Percentiles rank a stretch among this genome's conserved stretches.
Conservation (phyloP, 2,329 filamentous ascomycete species). For the Beauveria australis region DNA sequence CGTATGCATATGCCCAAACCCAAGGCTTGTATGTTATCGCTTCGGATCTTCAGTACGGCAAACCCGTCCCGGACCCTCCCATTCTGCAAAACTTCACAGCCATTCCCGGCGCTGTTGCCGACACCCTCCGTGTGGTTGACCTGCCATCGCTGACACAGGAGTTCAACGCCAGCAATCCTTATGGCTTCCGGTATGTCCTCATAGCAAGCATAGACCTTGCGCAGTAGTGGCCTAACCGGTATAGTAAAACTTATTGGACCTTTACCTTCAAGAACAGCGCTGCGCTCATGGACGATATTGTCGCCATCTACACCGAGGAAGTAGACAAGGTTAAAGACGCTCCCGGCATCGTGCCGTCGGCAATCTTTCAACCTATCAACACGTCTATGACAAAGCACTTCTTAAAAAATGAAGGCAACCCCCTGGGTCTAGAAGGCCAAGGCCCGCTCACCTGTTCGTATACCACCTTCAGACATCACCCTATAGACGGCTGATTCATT, state of each 20-base stretch:
- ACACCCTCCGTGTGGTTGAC: conserved; percentile 15
- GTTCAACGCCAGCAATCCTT: conserved; percentile 17
- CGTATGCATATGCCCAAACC: conserved; percentile 17
- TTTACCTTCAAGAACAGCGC: conserved; percentile 15
- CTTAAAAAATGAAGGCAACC: conserved; percentile 25
- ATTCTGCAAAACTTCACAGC: conserved; percentile 17
- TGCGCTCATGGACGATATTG: conserved; percentile 17
- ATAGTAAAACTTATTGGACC: conserved; percentile 18
- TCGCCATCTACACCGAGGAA: conserved; percentile 17
- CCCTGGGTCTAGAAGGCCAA: conserved; percentile 21
- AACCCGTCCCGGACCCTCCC: conserved; percentile 13
- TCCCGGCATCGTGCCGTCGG: conserved; percentile 20
- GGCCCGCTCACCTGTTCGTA: conserved; percentile 17
- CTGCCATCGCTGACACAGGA: conserved; percentile 16
- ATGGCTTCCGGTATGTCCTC: conserved; percentile 17
- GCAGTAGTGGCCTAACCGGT: not conserved
- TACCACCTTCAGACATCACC: not conserved
- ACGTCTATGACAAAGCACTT: conserved; percentile 26
- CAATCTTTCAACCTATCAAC: conserved; percentile 33
- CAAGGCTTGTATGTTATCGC: conserved; percentile 14
- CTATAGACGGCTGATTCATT: not conserved
- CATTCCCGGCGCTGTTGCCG: conserved; percentile 14
- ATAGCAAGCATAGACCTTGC: not conserved
- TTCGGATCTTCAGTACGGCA: conserved; percentile 15
- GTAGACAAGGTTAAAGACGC: conserved; percentile 16